These are phyloP conservation scores for Fusarium transvaalense DNA, from an alignment of 2,329 filamentous ascomycete genomes.

Conservation along the genomic window DNA sequence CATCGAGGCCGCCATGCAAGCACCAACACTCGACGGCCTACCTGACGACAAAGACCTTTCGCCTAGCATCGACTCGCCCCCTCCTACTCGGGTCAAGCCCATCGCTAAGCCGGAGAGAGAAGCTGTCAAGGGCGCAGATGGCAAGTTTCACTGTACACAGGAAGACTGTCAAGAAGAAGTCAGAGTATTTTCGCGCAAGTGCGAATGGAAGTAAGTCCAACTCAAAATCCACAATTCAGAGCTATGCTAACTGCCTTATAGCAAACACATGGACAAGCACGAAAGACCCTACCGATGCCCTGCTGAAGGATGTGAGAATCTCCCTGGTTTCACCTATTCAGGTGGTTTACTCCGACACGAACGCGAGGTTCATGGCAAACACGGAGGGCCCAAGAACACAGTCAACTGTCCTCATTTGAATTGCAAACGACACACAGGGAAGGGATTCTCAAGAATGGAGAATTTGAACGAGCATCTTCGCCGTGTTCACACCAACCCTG, in stretches of 20 bases:
- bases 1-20: conserved; percentile 50
- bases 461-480: conserved; percentile 95
- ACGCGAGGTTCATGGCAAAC: conserved; percentile 91
- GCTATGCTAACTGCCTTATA: conserved; percentile 55
- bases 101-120: conserved; percentile 71
- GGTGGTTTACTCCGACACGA: conserved; percentile 91
- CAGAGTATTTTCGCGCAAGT: conserved; percentile 81
- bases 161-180: conserved; percentile 74
- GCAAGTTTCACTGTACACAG: conserved; percentile 82
- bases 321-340: conserved; percentile 94
- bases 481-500: conserved; percentile 78
- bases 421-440: conserved; percentile 89
- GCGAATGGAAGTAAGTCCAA: conserved; percentile 90
- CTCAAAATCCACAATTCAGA: neutral
- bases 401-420: conserved; percentile 87
- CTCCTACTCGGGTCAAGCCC: conserved; percentile 61
- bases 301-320: conserved; percentile 86
- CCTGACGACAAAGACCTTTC: conserved; percentile 54
- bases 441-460: conserved; percentile 92
- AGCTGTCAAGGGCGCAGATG: conserved; percentile 72
- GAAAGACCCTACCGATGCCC: conserved; percentile 91
- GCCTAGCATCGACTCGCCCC: conserved; percentile 51
- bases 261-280: conserved; percentile 99
- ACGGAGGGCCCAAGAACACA: conserved; percentile 88
- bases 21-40: conserved; percentile 51